Conservation (phyloP, 768 basidiomycete species). For the Boletus edulis region DNA sequence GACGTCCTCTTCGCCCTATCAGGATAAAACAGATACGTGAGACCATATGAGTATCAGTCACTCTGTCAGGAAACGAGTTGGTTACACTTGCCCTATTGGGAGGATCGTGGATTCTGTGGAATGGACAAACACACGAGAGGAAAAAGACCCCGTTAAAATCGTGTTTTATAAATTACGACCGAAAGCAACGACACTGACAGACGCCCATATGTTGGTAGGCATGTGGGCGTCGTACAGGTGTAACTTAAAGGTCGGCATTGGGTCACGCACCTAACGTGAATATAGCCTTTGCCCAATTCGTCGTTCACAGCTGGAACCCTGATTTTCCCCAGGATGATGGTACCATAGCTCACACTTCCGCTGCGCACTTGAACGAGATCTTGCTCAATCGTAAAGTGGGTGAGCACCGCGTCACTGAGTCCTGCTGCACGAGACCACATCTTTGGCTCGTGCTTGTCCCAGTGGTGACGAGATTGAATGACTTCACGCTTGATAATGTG, state of each 20-base stretch:
- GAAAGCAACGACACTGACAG: constrained; percentile 5
- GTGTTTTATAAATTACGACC: constrained; percentile 3
- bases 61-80: background rate
- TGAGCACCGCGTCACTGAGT: constrained; percentile 52
- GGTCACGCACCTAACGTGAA: constrained; percentile 63
- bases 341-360: constrained; percentile 62
- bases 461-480: constrained; percentile 60
- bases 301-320: constrained; percentile 66
- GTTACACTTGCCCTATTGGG: constrained; percentile 55
- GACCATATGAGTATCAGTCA: background rate
- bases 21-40: constrained; percentile 7
- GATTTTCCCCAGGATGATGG: constrained; percentile 74
- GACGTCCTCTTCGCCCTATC: constrained; percentile 63
- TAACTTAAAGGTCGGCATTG: background rate
- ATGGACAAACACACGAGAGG: background rate
- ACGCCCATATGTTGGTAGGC: constrained; percentile 3
- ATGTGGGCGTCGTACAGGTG: constrained; percentile 3
- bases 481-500: constrained; percentile 63
- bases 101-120: constrained; percentile 67
- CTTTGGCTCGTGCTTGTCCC: constrained; percentile 57
- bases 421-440: constrained; percentile 66
- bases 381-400: constrained; percentile 45
- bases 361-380: constrained; percentile 50
- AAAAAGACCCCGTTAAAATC: constrained; percentile 12
- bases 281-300: constrained; percentile 56